Evolutionary conservation across 805 yeast species (phyloP), one percentile per base, ranked within the genome.

Genomic region (Nakazawaea anatomiae): DNA sequence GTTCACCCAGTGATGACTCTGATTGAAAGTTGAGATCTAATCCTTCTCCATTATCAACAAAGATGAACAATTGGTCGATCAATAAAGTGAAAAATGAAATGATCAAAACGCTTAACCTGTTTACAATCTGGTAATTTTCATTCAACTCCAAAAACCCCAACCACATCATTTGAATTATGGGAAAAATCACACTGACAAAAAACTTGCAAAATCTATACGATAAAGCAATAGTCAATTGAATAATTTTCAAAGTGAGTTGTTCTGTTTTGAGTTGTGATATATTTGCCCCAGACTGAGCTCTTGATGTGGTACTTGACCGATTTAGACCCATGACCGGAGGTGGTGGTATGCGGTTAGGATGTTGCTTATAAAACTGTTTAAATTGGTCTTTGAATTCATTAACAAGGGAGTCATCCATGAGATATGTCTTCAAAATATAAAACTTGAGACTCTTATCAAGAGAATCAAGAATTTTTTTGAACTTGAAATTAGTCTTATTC

Each of bases 401-500:
- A 6, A 58, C 53, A 12, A 59, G 41, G 1, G 30, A 35, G 8
- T 56, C 52, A 48, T 63, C 64, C 5, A 47, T 51, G 42, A 63
- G 52, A 34, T 57, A 59, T 18, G 46, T 27, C 27, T 52, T 42
- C 48, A 63, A 28, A 1, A 61, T 52, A 4, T 52, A 44, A 31
- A 57, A 51, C 34, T 61, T 62, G 18, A 54, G 45, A 4, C 44
- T 45, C 10, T 51, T 55, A 12, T 55, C 53, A 29, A 62, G 40
- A 3, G 47, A 32, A 12, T 50, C 31, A 27, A 60, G 50, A 6
- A 55, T 30, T 18, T 1, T 54, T 31, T 7, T 46, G 44, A 6
- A 48, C 31, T 25, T 6, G 32, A 29, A 48, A 30, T n/a, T 25
- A 6, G 41, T 27, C 35, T 25, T 42, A 11, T 6, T 27, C 14